Base-by-base conservation (phyloP, 164 flowering plant genomes). In the Saururus chinensis region DNA sequence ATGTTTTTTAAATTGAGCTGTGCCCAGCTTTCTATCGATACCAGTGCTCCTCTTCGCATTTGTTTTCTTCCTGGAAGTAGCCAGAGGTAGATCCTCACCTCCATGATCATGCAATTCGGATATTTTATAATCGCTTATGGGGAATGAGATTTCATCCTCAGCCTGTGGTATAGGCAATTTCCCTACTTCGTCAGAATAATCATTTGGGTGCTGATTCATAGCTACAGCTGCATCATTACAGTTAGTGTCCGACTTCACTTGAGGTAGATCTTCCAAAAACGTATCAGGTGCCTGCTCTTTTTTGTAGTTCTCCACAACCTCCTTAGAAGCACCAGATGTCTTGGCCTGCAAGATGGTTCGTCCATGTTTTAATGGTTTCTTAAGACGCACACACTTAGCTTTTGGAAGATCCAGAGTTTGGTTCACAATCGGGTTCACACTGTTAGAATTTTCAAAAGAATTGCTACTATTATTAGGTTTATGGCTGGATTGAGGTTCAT, bases 281-380 rank as follows among this genome's bases (percentile, higher is more conserved):
- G 17, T 12, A 12, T 45, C 49, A 45, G 49, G 49, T 45, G 49
- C 7, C 49, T 45, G 14, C 49, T 45, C 49, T 13, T 45, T 45
- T 12, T 45, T 45, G 11, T 17, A 7, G 49, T 12, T 3, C 17
- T 45, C 49, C 17, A 2, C 14, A 2, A 17, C 4, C 49, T 45
- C 49, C 49, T 4, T 45, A 19, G 9, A 21, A 51, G 30, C 45
- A 14, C 62, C 70, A 42, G 68, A 65, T 19, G 48, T 63, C 56
- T 40, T 45, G 54, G 66, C 65, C 55, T 30, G 41, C 25, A 62
- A 72, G 62, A 58, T 42, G 57, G 65, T 42, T 51, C 40, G 41
- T 53, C 68, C 74, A 25, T 30, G 14, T 57, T 70, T 56, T 53
- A 58, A 42, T 23, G 71, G 59, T 25, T 64, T 69, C 20, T 26